A percentile compares a stretch with the other conserved stretches of the same genome.
Evolutionary conservation across 495 filamentous ascomycete species (phyloP).

Genomic region (Neurospora sp.): DNA sequence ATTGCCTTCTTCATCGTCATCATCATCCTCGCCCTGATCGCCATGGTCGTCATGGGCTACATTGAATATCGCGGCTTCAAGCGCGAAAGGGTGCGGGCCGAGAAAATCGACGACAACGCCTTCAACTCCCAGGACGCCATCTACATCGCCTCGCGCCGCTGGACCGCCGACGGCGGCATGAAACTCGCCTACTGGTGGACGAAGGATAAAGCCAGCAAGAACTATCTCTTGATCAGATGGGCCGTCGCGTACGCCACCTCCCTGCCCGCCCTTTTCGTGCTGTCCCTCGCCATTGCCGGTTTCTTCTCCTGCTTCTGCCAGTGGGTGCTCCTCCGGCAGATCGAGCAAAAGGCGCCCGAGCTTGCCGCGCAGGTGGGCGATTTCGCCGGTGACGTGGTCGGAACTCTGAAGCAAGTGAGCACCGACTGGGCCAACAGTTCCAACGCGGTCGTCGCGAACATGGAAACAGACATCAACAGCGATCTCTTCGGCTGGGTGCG

Average conservation of each 20-base stretch:
- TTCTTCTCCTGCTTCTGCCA: slow-evolving; percentile 80
- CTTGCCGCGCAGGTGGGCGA: slow-evolving; percentile 66
- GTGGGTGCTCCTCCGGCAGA: slow-evolving; percentile 59
- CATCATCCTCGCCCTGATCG: slow-evolving; percentile 56
- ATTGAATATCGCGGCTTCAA: slow-evolving; percentile 73
- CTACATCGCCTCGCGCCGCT: slow-evolving; percentile 75
- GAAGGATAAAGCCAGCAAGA: slow-evolving; percentile 30
- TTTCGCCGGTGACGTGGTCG: slow-evolving; percentile 74
- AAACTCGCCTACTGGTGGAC: slow-evolving; percentile 56
- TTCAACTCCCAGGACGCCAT: slow-evolving; percentile 79
- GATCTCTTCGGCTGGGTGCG: slow-evolving; percentile 85
- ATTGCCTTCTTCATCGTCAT: slow-evolving; percentile 67
- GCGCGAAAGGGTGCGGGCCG: slow-evolving; percentile 55
- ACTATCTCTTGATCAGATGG: slow-evolving; percentile 71
- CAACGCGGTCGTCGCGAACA: slow-evolving; percentile 58
- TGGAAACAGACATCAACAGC: slow-evolving; percentile 66
- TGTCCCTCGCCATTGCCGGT: slow-evolving; percentile 76
- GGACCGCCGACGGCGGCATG: slow-evolving; percentile 60
- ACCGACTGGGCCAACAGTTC: slow-evolving; percentile 64
- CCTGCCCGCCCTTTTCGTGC: slow-evolving; percentile 72
- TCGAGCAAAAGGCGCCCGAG: slow-evolving; percentile 67
- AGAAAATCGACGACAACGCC: slow-evolving; percentile 52
- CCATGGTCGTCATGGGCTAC: slow-evolving; percentile 65
- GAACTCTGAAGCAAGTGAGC: slow-evolving; percentile 60
- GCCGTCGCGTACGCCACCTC: slow-evolving; percentile 79